A percentile compares a stretch with the other conserved stretches of the same genome.
phyloP scores from a whole-genome alignment of 768 basidiomycete genomes.

The Amanita pallidorosea region DNA sequence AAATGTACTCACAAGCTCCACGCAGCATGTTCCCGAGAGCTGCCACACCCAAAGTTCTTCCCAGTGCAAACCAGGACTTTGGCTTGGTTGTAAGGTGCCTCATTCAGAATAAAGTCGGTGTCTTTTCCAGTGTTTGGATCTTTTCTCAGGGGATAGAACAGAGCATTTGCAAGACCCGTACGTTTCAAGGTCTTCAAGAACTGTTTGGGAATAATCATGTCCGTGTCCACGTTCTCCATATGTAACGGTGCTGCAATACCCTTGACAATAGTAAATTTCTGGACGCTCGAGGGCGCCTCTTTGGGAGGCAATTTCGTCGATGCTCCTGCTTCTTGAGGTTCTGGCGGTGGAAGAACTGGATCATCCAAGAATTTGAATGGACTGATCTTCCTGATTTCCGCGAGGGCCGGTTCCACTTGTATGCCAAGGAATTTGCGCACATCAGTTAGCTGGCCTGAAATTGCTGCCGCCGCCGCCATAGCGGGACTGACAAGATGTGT shows the following conservation, averaged over 20 bases:
- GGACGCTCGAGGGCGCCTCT: slow-evolving; percentile 34
- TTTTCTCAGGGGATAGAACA: slow-evolving; percentile 76
- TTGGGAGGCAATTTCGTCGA: slow-evolving; percentile 26
- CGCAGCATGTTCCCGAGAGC: slow-evolving; percentile 85
- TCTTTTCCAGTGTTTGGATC: slow-evolving; percentile 69
- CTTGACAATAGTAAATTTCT: slow-evolving; percentile 60
- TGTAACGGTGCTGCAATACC: slow-evolving; percentile 74
- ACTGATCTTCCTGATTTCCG: slow-evolving; percentile 50
- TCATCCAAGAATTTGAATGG: slow-evolving; percentile 73
- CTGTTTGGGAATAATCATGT: slow-evolving; percentile 91
- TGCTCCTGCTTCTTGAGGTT: slow-evolving; percentile 22
- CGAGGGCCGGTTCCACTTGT: slow-evolving; percentile 24
- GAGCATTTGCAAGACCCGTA: slow-evolving; percentile 73
- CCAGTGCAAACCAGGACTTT: slow-evolving; percentile 79
- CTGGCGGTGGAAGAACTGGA: slow-evolving; percentile 45
- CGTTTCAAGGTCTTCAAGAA: slow-evolving; percentile 89
- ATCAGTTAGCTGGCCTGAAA: slow-evolving; percentile 78
- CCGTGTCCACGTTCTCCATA: slow-evolving; percentile 83
- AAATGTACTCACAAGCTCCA: slow-evolving; percentile 63
- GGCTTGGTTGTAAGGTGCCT: slow-evolving; percentile 62
- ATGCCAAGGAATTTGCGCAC: slow-evolving; percentile 62
- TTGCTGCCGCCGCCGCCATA: slow-evolving; percentile 87
- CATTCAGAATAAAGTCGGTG: slow-evolving; percentile 81
- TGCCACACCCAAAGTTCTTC: slow-evolving; percentile 86
- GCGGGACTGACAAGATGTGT: slow-evolving; percentile 87